These are phyloP conservation scores for Coemansia sp. DNA, from an alignment of 192 early-diverging fungal genomes.

Conservation along the genomic window DNA sequence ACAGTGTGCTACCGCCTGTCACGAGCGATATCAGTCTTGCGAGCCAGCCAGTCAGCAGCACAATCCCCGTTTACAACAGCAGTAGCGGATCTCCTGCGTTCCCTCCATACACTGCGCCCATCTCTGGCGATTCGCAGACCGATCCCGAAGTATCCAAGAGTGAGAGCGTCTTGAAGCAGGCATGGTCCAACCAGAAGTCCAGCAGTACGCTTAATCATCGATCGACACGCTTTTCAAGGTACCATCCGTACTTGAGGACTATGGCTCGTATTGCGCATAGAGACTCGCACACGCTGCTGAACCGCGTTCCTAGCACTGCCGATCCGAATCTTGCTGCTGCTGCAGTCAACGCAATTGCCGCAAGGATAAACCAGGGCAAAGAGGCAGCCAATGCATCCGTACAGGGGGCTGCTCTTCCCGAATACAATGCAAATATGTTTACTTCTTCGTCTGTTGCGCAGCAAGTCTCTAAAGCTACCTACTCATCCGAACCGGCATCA, in stretches of 20 bases:
- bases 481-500: background rate
- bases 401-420: background rate
- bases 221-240: conserved; percentile 49
- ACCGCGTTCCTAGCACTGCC: conserved; percentile 46
- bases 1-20: background rate
- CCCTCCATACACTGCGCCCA: background rate
- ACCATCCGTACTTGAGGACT: conserved; percentile 53
- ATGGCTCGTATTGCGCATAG: conserved; percentile 50
- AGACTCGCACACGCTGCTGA: conserved; percentile 36
- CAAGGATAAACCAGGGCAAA: conserved; percentile 9
- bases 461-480: background rate
- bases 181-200: conserved; percentile 35
- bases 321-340: conserved; percentile 49
- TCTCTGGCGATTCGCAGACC: conserved; percentile 6
- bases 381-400: background rate
- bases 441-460: background rate
- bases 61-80: background rate
- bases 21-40: background rate
- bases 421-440: background rate
- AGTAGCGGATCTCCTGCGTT: background rate
- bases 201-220: conserved; percentile 25
- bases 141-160: conserved; percentile 11
- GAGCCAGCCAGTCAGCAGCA: background rate
- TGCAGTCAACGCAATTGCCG: conserved; percentile 41
- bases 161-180: conserved; percentile 17